Evolutionary conservation across 768 basidiomycete species (phyloP).

Genomic region (Termitomyces sp.): DNA sequence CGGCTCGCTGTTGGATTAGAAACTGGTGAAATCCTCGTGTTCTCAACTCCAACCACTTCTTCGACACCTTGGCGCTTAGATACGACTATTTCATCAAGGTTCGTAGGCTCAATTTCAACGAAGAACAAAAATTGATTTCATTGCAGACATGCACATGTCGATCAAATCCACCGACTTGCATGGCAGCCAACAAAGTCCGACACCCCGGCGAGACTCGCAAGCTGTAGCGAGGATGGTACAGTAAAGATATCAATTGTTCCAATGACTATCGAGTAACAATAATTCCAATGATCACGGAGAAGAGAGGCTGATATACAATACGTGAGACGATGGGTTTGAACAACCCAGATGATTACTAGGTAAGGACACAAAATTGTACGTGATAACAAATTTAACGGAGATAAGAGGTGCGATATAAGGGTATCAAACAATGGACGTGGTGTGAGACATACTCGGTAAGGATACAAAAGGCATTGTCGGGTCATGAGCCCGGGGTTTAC

Average conservation of each 20-base stretch:
- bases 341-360: conserved; percentile 8
- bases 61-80: conserved; percentile 42
- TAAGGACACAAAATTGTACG: conserved; percentile 25
- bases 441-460: conserved; percentile 51
- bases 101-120: conserved; percentile 21
- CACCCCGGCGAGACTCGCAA: conserved; percentile 57
- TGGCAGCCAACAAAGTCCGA: conserved; percentile 54
- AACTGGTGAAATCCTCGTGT: conserved; percentile 68
- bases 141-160: conserved; percentile 64
- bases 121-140: background rate
- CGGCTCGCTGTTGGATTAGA: conserved; percentile 82
- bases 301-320: conserved; percentile 66
- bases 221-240: conserved; percentile 91
- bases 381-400: conserved; percentile 51
- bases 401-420: conserved; percentile 49
- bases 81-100: conserved; percentile 48
- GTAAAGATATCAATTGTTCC: conserved; percentile 70
- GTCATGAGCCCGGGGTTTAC: conserved; percentile 25
- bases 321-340: conserved; percentile 43
- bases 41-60: conserved; percentile 29
- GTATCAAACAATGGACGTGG: conserved; percentile 63
- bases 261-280: conserved; percentile 41
- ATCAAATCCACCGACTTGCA: conserved; percentile 74
- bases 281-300: conserved; percentile 35
- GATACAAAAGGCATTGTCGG: conserved; percentile 68